Evolutionary conservation across 768 basidiomycete species (phyloP).

Genomic region (Tricholoma matsutake): DNA sequence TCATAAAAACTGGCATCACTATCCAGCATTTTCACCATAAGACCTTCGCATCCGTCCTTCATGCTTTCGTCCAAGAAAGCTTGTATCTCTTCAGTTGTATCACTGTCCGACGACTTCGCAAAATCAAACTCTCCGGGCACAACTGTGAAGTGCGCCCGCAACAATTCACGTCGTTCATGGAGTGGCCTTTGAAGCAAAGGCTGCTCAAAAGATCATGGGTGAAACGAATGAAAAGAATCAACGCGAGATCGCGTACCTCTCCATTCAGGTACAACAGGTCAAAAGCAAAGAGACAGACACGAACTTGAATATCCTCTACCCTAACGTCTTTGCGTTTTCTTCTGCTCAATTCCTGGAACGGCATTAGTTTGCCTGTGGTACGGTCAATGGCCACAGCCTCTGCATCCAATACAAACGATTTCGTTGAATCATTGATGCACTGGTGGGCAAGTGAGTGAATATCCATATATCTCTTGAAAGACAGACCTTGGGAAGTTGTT

Average conservation of each 20-base stretch:
- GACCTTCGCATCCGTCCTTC: slow-evolving; percentile 96
- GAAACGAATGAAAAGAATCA: neutral
- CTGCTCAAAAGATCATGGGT: slow-evolving; percentile 36
- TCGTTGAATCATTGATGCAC: slow-evolving; percentile 82
- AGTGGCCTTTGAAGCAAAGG: slow-evolving; percentile 78
- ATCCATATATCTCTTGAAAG: neutral
- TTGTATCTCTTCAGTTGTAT: slow-evolving; percentile 92
- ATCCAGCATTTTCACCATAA: slow-evolving; percentile 99
- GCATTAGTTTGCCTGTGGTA: slow-evolving; percentile 81
- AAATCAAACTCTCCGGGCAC: slow-evolving; percentile 92
- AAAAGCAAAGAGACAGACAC: slow-evolving; percentile 95
- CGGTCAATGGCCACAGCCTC: slow-evolving; percentile 97
- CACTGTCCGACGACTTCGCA: slow-evolving; percentile 86
- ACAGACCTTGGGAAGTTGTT: slow-evolving; percentile 81
- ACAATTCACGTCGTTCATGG: slow-evolving; percentile 68
- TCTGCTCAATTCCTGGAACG: slow-evolving; percentile 95
- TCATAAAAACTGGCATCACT: slow-evolving; percentile 91
- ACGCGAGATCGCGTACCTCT: slow-evolving; percentile 56
- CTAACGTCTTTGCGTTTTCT: slow-evolving; percentile 98
- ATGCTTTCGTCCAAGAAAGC: slow-evolving; percentile 93
- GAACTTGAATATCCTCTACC: slow-evolving; percentile 95
- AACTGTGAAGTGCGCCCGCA: slow-evolving; percentile 74
- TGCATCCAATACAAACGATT: slow-evolving; percentile 92
- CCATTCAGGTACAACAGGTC: slow-evolving; percentile 96
- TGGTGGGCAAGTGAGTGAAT: slow-evolving; percentile 27